phyloP scores from a whole-genome alignment of 2,329 filamentous ascomycete genomes.

The Sporothrix brunneoviolacea region DNA sequence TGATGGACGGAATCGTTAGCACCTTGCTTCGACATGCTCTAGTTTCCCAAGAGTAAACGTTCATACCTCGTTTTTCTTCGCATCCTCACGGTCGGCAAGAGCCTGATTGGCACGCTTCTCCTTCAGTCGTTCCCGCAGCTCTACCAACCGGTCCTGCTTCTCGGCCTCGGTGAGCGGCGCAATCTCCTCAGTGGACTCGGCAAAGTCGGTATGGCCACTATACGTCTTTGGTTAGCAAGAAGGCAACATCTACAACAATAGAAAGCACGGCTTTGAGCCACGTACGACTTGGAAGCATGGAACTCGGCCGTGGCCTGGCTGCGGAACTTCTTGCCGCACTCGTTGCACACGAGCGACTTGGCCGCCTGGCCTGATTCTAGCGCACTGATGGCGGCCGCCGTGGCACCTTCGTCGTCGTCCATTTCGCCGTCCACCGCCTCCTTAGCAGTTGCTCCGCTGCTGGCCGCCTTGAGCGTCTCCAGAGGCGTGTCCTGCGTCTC shows the following conservation, averaged over 20 bases:
- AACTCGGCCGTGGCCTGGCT: constrained; percentile 77
- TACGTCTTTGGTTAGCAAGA: neutral
- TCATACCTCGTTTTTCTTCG: constrained; percentile 73
- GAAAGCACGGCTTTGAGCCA: too few relatives aligned
- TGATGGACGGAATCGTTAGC: too few relatives aligned
- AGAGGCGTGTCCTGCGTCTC: constrained; percentile 81
- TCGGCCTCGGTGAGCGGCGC: constrained; percentile 86
- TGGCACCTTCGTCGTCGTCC: constrained; percentile 35
- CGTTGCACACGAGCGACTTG: constrained; percentile 83
- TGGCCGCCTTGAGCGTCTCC: constrained; percentile 61
- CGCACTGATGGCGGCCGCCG: constrained; percentile 49
- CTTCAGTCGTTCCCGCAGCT: constrained; percentile 64
- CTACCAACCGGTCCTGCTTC: constrained; percentile 71
- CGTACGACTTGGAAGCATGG: constrained; percentile 79
- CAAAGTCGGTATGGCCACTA: constrained; percentile 81
- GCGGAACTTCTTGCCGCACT: constrained; percentile 87
- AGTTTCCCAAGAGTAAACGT: neutral
- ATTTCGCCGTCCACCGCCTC: constrained; percentile 25
- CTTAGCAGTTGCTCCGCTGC: constrained; percentile 20
- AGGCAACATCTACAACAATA: neutral
- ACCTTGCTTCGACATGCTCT: too few relatives aligned
- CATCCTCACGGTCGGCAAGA: constrained; percentile 69
- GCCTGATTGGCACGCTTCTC: constrained; percentile 65
- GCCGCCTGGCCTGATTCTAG: constrained; percentile 65
- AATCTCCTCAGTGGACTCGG: constrained; percentile 88